These are phyloP conservation scores for Agrocybe chaxingu DNA, from an alignment of 768 basidiomycete species.

Conservation along the genomic window DNA sequence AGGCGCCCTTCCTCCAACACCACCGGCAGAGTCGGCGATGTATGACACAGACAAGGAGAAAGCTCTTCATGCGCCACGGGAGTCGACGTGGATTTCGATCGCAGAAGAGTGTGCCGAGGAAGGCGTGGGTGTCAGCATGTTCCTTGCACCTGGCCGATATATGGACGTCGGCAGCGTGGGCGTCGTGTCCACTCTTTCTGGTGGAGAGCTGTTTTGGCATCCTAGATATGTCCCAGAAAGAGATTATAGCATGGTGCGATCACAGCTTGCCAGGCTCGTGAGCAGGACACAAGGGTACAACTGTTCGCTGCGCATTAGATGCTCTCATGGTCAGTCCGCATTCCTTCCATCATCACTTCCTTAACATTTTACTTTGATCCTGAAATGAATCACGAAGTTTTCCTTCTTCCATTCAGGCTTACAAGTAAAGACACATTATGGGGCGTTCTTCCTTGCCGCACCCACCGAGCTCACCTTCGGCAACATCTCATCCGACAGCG, in stretches of 20 bases:
- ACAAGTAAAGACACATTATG: constrained; percentile 61
- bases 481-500: constrained; percentile 76
- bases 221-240: constrained; percentile 78
- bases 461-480: constrained; percentile 78
- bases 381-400: constrained; percentile 19
- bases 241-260: constrained; percentile 63
- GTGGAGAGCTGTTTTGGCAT: constrained; percentile 90
- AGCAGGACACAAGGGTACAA: constrained; percentile 74
- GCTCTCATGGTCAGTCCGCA: constrained; percentile 68
- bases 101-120: constrained; percentile 87
- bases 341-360: constrained; percentile 2
- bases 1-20: constrained; percentile 57
- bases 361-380: constrained; percentile 5
- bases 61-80: constrained; percentile 74
- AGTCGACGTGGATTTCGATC: constrained; percentile 73
- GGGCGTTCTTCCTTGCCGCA: constrained; percentile 67
- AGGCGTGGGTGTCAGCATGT: constrained; percentile 88
- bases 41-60: constrained; percentile 88
- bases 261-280: constrained; percentile 72
- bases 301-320: constrained; percentile 77
- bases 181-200: constrained; percentile 69
- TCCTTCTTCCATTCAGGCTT: constrained; percentile 41
- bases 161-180: constrained; percentile 89
- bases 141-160: constrained; percentile 75
- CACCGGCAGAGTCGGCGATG: constrained; percentile 57